Evolutionary conservation across 164 flowering plant species (phyloP), one percentile per base, ranked within the genome.

Genomic region (Kingdonia uniflora): DNA sequence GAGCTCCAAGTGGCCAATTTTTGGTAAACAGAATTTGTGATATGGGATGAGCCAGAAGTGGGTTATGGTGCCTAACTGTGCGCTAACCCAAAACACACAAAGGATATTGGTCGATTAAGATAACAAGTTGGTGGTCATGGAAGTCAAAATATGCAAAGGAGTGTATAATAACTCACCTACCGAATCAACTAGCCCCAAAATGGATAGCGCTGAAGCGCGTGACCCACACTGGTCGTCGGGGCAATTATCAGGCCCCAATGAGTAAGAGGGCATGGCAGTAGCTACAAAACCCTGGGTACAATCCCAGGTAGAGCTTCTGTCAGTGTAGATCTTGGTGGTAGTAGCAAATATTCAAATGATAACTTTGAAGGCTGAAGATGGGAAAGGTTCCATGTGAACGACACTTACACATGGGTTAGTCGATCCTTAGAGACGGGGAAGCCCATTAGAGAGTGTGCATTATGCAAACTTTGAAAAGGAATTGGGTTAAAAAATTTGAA

Each of bases 141-240:
- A 42, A 42, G 46, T 42, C 35, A 8, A 29, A 29, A 29, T 29
- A 4, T 8, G 35, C 35, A 3, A 29, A 29, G 35, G 35, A 29
- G 35, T 29, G 35, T 29, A 8, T 29, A 29, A 29, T 8, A 29
- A 29, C 35, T 29, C 35, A 29, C 35, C n/a, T 29, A 8, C 73
- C 71, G 76, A 76, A 72, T 74, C 70, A 79, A 78, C 79, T 76
- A 79, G 77, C 78, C 77, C 77, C 71, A 77, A 80, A 76, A 74
- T 74, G 78, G 78, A 80, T 75, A 76, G 79, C 72, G 75, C 56
- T 53, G 44, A 53, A 53, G 56, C 39, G 57, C 38, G 57, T 35
- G 48, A 54, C 57, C 57, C 49, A 41, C 37, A 71, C 79, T 8
- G 35, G 35, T 64, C 35, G 35, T 29, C 35, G 35, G 35, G 35